Base-by-base conservation (phyloP, 108 stramenopile genomes). In the Cyclotella sp. region DNA sequence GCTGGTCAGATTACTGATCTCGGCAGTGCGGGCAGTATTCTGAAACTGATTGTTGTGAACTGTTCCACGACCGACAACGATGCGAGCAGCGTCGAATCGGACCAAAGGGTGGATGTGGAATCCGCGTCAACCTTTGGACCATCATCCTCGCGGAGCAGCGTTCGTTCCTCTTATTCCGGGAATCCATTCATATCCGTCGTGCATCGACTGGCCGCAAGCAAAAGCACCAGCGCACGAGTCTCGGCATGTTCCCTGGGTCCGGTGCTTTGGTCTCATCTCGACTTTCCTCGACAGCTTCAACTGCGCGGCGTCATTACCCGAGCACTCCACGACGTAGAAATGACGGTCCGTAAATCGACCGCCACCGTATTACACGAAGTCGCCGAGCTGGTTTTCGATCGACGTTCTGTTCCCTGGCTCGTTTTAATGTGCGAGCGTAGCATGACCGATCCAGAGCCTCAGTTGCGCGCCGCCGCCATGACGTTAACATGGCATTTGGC, bases 401-500 rank as follows among this genome's bases (percentile, higher is more conserved):
- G 88, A 29, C 84, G 92, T 15, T 79, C 89, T 34, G 92, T 93
- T 46, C 92, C 95, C 9, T 96, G 95, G 95, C 61, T 94, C 30
- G 93, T 96, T 10, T 76, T 96, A 49, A 96, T 96, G 95, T 92
- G 92, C 61, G 95, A 96, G 82, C 86, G 95, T 6, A 91, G 90
- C 39, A 94, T 96, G 93, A 96, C 92, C 21, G 95, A 96, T 84
- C 95, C 95, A 29, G 95, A 95, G 66, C 92, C 94, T 8, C 91
- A 90, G 28, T 69, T 96, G 26, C 83, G 95, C 13, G 90, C 93
- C 9, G 95, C 93, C 5, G 95, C 95, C 19, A 96, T 93, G 95
- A 93, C 92, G 8, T 68, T 96, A 64, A 93, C 93, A 15, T 96
- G 92, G 91, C 92, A 93, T 82, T 72, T 96, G 49, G 92, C 93